Evolutionary conservation across 345 rosid genomes (phyloP).

Genomic region (Psidium friedrichsthalianum): DNA sequence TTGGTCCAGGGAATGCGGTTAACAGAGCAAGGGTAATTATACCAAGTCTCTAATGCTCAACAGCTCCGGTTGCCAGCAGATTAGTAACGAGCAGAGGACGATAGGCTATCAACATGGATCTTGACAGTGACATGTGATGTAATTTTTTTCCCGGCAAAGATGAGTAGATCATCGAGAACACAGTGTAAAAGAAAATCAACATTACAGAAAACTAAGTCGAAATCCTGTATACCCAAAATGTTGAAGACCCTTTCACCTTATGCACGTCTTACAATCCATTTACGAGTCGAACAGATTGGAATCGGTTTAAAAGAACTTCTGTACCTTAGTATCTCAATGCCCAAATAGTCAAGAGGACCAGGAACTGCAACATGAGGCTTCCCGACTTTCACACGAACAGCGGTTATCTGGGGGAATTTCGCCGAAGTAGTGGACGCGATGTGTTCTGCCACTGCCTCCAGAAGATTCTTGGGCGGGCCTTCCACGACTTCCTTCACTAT

Average conservation of each 20-base stretch:
- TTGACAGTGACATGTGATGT: rapidly evolving
- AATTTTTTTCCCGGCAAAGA: neutral
- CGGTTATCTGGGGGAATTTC: conserved; percentile 33
- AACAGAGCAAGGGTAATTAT: neutral
- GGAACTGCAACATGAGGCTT: conserved; percentile 86
- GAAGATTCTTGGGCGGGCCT: conserved; percentile 56
- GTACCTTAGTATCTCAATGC: conserved; percentile 65
- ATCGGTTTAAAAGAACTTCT: neutral
- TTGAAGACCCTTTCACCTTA: neutral
- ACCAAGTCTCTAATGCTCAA: neutral
- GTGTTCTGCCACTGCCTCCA: conserved; percentile 67
- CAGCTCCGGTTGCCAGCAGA: rapidly evolving
- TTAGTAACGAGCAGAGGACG: rapidly evolving
- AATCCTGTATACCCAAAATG: neutral
- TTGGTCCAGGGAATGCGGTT: neutral
- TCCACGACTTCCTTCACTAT: conserved; percentile 56
- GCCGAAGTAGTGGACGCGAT: conserved; percentile 45
- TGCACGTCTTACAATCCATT: neutral
- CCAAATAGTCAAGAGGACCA: conserved; percentile 67
- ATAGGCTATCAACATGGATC: neutral
- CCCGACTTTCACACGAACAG: conserved; percentile 53
- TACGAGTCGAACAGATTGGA: neutral
- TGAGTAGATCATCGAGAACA: neutral
- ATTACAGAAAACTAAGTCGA: rapidly evolving
- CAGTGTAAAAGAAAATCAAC: neutral